phyloP scores from a whole-genome alignment of 805 yeast genomes.

The Metschnikowia chrysomelidarum region DNA sequence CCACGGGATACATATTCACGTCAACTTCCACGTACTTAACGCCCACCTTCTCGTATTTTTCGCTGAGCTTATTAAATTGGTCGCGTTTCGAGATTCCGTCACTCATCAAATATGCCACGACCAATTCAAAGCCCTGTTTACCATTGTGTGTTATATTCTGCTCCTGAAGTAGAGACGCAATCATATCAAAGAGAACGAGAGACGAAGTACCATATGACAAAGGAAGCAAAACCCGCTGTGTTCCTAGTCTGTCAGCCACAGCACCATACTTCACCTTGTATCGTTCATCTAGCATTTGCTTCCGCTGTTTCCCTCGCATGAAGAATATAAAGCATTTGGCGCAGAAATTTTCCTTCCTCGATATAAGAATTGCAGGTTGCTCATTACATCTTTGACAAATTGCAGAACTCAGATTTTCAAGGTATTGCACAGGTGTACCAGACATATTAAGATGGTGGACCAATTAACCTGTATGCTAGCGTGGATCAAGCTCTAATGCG shows the following conservation, averaged over 20 bases:
- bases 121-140: slow-evolving; percentile 61
- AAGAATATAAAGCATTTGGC: slow-evolving; percentile 66
- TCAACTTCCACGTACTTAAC: slow-evolving; percentile 41
- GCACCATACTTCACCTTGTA: slow-evolving; percentile 68
- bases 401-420: slow-evolving; percentile 4
- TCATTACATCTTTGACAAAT: slow-evolving; percentile 52
- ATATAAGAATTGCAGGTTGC: slow-evolving; percentile 39
- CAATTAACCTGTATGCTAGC: slow-evolving; percentile 1
- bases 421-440: slow-evolving; percentile 16
- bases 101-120: slow-evolving; percentile 50
- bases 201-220: slow-evolving; percentile 70
- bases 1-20: slow-evolving; percentile 39
- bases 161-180: slow-evolving; percentile 57
- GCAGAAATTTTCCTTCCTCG: slow-evolving; percentile 69
- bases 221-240: slow-evolving; percentile 54
- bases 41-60: slow-evolving; percentile 20
- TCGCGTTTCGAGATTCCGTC: slow-evolving; percentile 5
- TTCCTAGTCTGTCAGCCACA: slow-evolving; percentile 28
- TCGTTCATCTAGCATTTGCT: slow-evolving; percentile 67
- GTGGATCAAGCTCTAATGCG: slow-evolving; percentile 1
- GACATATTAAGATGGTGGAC: slow-evolving; percentile 7
- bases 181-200: slow-evolving; percentile 63
- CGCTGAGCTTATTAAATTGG: slow-evolving; percentile 19
- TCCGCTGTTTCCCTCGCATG: slow-evolving; percentile 75
- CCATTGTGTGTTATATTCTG: slow-evolving; percentile 65